These are phyloP conservation scores for Mortierella sp. DNA, from an alignment of 371 early-diverging fungal genomes.

Conservation along the genomic window DNA sequence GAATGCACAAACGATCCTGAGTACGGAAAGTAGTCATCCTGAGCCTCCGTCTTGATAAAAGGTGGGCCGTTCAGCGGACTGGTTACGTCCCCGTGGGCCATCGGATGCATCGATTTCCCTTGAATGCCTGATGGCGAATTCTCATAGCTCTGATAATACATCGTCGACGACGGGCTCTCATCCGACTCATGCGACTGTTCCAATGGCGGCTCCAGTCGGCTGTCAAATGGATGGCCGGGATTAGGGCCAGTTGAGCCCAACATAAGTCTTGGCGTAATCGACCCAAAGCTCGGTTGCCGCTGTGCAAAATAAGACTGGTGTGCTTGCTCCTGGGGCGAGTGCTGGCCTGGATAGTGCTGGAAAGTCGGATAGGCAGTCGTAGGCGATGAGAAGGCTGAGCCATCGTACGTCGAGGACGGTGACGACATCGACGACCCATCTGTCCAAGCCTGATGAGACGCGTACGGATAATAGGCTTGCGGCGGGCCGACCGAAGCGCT, in stretches of 20 bases:
- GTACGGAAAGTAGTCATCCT: slow-evolving; percentile 21
- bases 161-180: background rate
- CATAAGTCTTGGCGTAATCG: slow-evolving; percentile 42
- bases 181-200: slow-evolving; percentile 26
- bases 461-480: slow-evolving; percentile 15
- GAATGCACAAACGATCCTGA: slow-evolving; percentile 1
- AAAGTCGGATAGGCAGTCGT: slow-evolving; percentile 9
- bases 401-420: slow-evolving; percentile 38
- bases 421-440: slow-evolving; percentile 48
- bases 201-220: slow-evolving; percentile 27
- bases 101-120: background rate
- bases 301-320: slow-evolving; percentile 31
- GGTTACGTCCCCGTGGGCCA: background rate
- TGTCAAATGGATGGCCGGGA: slow-evolving; percentile 36
- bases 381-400: slow-evolving; percentile 35
- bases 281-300: slow-evolving; percentile 28
- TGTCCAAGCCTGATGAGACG: slow-evolving; percentile 21
- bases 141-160: slow-evolving; percentile 14
- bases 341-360: slow-evolving; percentile 15
- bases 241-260: slow-evolving; percentile 21
- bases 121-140: slow-evolving; percentile 6
- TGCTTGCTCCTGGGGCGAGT: slow-evolving; percentile 25
- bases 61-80: slow-evolving; percentile 1
- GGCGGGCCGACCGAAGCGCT: slow-evolving; percentile 24
- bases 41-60: slow-evolving; percentile 14